A percentile compares a stretch with the other conserved stretches of the same genome.
These are phyloP conservation scores for Tolypocladium sp. DNA, from an alignment of 2,329 filamentous ascomycete species.

Conservation along the genomic window DNA sequence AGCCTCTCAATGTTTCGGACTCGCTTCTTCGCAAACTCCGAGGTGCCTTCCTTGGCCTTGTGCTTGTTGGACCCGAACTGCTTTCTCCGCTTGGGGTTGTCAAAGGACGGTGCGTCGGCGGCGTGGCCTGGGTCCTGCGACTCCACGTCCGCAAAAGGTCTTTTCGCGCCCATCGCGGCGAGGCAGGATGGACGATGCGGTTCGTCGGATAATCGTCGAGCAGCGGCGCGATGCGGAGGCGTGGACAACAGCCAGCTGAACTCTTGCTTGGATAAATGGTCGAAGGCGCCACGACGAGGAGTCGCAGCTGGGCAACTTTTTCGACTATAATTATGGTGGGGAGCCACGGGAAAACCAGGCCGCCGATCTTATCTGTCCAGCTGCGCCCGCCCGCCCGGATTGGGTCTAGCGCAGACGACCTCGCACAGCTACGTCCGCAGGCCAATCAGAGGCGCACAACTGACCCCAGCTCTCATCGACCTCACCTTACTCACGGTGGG, in stretches of 20 bases:
- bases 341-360: not conserved
- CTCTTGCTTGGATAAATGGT: too few relatives aligned
- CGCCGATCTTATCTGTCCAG: not conserved
- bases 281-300: too few relatives aligned
- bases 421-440: not conserved
- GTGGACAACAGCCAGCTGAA: not conserved
- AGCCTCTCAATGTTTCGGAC: constrained; percentile 60
- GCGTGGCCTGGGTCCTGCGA: constrained; percentile 1
- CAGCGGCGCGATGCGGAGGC: not conserved
- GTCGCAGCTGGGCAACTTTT: not conserved
- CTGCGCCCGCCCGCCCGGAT: not conserved
- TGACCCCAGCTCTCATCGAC: not conserved
- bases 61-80: constrained; percentile 24
- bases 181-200: not conserved
- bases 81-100: constrained; percentile 24
- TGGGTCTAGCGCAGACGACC: not conserved
- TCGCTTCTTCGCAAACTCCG: constrained; percentile 61
- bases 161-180: constrained; percentile 19
- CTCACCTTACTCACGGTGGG: not conserved
- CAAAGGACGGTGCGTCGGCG: constrained; percentile 1
- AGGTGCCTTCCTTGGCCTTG: constrained; percentile 34
- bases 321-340: not conserved
- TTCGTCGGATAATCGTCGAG: not conserved
- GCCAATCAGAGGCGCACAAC: not conserved
- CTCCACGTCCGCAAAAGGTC: constrained; percentile 19